Evolutionary conservation across 441 rosid genomes (phyloP), one percentile per base, ranked within the genome.

Genomic region (Syzygium malaccense): DNA sequence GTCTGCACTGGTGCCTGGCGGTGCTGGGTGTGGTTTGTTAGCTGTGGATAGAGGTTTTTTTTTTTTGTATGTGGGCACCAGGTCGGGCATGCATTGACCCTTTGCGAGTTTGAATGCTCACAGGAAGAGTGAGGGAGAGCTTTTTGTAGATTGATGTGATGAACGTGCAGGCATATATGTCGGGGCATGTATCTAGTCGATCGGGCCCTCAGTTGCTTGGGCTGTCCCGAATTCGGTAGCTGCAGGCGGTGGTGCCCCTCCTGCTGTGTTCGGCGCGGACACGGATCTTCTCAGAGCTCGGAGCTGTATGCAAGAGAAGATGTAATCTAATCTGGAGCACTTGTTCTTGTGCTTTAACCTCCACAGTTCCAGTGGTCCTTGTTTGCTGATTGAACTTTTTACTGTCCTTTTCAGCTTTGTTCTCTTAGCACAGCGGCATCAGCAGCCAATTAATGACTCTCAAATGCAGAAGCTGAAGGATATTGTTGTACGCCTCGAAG

Each of bases 401-500:
- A 75, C 75, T 91, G 64, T 58, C 85, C 89, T 90, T 68, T 89
- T 68, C 91, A 95, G 99, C 89, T 92, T 91, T 90, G 75, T 54
- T 23, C 89, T 95, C 79, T 92, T 98, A 86, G 90, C 92, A 89
- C 94, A 92, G 89, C 94, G 95, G 89, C 95, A 95, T 68, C 71
- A 91, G 3, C 33, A 33, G 33, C 91, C 94, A 86, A 91, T 94
- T 90, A 90, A 86, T 87, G 98, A 96, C 3, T 87, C 88, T 85
- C 93, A 94, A 90, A 91, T 92, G 93, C 91, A 91, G 45, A 98
- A 87, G 93, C 91, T 91, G 64, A 94, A 86, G 92, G 99, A 96
- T 88, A 89, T 95, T 86, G 95, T 95, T 83, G 96, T 92, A 92
- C 98, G 99, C 87, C 92, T 97, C 86, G 99, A 98, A 91, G 99